Percentiles rank a stretch among this genome's conserved stretches.
Evolutionary conservation across 75 land plant species (phyloP).

Genomic region (Pinus albicaulis): DNA sequence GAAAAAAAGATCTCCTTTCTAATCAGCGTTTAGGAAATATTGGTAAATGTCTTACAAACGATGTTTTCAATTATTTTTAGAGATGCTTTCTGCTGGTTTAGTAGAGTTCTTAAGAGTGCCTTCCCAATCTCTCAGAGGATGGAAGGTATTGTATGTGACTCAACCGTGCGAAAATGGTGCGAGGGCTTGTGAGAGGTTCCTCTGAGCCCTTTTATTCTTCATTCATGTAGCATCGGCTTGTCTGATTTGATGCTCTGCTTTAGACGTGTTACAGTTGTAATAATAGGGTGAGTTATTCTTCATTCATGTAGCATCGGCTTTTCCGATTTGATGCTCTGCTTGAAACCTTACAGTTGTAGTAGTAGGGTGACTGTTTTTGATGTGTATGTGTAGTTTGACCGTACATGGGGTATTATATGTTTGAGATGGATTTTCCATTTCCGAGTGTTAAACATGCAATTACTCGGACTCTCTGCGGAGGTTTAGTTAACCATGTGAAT

Average conservation of each 20-base stretch:
- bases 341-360: no score
- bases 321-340: no score
- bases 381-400: no score
- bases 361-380: no score
- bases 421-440: background rate
- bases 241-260: no score
- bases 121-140: background rate
- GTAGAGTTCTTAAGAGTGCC: conserved; percentile 11
- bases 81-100: background rate
- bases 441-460: background rate
- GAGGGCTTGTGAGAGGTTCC: no score
- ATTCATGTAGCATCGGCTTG: no score
- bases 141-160: conserved; percentile 11
- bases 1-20: background rate
- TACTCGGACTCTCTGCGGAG: background rate
- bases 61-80: background rate
- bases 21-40: background rate
- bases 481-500: background rate
- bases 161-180: background rate
- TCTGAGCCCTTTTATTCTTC: no score
- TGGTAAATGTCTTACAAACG: background rate
- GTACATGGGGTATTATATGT: background rate
- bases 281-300: no score
- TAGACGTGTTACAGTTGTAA: no score
- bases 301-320: no score